Evolutionary conservation across 2,329 filamentous ascomycete species (phyloP).

Genomic region (Monosporascus sp.): DNA sequence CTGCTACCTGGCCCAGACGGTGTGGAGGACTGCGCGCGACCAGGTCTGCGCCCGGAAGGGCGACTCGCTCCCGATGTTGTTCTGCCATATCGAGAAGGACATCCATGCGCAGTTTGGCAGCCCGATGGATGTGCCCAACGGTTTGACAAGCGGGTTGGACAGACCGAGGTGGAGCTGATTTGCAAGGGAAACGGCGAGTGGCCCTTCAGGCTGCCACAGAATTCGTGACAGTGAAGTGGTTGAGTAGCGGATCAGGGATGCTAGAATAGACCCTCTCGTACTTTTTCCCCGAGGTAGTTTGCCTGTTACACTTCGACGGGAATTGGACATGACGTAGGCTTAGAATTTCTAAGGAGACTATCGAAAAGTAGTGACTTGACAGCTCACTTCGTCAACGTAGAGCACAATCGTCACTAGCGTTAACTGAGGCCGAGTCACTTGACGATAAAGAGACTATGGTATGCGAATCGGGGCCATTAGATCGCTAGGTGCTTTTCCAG

Average conservation of each 20-base stretch:
- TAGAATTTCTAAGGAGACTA: too few species aligned
- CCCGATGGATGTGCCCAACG: conserved; percentile 31
- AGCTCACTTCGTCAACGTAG: too few species aligned
- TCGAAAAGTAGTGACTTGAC: too few species aligned
- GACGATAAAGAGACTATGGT: too few species aligned
- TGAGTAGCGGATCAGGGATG: too few species aligned
- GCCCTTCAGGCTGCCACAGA: conserved; percentile 25
- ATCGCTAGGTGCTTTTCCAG: too few species aligned
- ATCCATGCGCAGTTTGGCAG: conserved; percentile 26
- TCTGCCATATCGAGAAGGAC: conserved; percentile 27
- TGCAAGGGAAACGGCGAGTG: conserved; percentile 28
- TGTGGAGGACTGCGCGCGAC: conserved; percentile 29
- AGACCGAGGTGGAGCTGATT: conserved; percentile 28
- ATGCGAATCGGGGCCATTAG: too few species aligned
- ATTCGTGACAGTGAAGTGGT: neutral
- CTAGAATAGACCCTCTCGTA: neutral
- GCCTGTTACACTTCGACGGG: too few species aligned
- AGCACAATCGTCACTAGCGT: too few species aligned
- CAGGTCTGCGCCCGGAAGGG: conserved; percentile 33
- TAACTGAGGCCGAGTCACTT: too few species aligned
- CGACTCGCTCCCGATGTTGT: conserved; percentile 33
- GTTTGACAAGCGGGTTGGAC: conserved; percentile 28
- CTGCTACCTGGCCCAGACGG: conserved; percentile 29
- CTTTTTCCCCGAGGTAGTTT: too few species aligned
- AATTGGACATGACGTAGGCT: too few species aligned